These are phyloP conservation scores for Lachnellula cervina DNA, from an alignment of 2,329 filamentous ascomycete species.

Conservation along the genomic window DNA sequence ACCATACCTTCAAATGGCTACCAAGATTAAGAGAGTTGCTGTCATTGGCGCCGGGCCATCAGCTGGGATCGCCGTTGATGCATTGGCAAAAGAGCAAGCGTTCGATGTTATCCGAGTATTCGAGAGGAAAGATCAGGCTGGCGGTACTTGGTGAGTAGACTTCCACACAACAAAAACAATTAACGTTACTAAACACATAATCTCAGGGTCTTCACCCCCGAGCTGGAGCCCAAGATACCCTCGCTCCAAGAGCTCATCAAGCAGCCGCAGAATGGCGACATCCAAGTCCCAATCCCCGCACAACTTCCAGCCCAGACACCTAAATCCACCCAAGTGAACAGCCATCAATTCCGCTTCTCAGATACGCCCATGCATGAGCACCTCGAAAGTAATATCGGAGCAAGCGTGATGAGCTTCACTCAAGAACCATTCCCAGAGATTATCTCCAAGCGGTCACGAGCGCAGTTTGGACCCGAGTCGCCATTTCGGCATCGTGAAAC, in stretches of 20 bases:
- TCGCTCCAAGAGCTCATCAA: neutral
- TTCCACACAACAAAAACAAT: neutral
- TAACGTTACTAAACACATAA: neutral
- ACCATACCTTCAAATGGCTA: neutral
- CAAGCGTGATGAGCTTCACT: conserved; percentile 52
- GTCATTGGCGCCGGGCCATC: conserved; percentile 56
- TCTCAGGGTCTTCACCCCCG: neutral
- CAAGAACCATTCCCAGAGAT: conserved; percentile 46
- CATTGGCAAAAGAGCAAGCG: conserved; percentile 48
- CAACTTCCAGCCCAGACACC: neutral
- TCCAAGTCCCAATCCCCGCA: neutral
- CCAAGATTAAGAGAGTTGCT: conserved; percentile 38
- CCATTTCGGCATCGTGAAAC: conserved; percentile 56
- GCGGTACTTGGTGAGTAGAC: conserved; percentile 50
- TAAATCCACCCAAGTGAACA: neutral
- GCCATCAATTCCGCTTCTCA: neutral
- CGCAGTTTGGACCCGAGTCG: conserved; percentile 49
- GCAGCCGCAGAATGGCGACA: neutral
- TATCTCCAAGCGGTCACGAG: conserved; percentile 37
- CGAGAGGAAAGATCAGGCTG: conserved; percentile 50
- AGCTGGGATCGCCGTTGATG: conserved; percentile 49
- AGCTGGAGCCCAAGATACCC: conserved; percentile 1
- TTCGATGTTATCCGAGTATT: conserved; percentile 57
- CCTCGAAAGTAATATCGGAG: conserved; percentile 57
- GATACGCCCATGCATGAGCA: conserved; percentile 45